These are phyloP conservation scores for Cytospora leucostoma DNA, from an alignment of 2,329 filamentous ascomycete species.

Conservation along the genomic window DNA sequence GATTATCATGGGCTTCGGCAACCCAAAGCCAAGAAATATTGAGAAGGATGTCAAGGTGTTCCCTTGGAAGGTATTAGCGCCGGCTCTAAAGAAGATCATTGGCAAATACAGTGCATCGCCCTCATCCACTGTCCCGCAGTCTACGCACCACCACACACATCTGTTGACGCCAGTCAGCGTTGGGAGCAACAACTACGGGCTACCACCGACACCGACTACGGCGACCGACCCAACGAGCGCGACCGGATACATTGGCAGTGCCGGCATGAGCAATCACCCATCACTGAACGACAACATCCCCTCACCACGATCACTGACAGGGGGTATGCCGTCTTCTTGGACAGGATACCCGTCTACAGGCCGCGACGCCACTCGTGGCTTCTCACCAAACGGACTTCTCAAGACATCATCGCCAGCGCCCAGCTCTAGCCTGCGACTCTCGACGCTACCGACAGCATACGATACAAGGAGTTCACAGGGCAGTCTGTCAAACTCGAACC, in stretches of 20 bases:
- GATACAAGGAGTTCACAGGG: constrained; percentile 23
- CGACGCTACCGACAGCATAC: constrained; percentile 24
- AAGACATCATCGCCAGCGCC: constrained; percentile 26
- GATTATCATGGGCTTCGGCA: constrained; percentile 95
- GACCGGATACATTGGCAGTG: constrained; percentile 41
- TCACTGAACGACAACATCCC: constrained; percentile 38
- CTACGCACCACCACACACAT: constrained; percentile 34
- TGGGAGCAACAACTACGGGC: constrained; percentile 43
- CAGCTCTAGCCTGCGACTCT: constrained; percentile 25
- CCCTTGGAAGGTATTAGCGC: constrained; percentile 85
- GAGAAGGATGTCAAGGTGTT: constrained; percentile 99
- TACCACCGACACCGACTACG: constrained; percentile 50
- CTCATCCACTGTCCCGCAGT: constrained; percentile 29
- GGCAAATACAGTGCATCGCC: constrained; percentile 76
- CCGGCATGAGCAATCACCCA: constrained; percentile 48
- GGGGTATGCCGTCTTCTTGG: constrained; percentile 27
- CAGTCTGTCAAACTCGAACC: constrained; percentile 16
- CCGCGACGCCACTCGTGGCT: constrained; percentile 23
- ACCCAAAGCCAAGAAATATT: constrained; percentile 94
- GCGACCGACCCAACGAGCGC: constrained; percentile 40
- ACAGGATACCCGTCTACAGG: constrained; percentile 14
- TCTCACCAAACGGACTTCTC: constrained; percentile 23
- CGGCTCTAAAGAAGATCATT: constrained; percentile 96
- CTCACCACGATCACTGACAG: constrained; percentile 24
- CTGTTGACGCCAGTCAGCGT: constrained; percentile 45